phyloP scores from a whole-genome alignment of 2,329 filamentous ascomycete species.

The Xylariomycetidae sp. region DNA sequence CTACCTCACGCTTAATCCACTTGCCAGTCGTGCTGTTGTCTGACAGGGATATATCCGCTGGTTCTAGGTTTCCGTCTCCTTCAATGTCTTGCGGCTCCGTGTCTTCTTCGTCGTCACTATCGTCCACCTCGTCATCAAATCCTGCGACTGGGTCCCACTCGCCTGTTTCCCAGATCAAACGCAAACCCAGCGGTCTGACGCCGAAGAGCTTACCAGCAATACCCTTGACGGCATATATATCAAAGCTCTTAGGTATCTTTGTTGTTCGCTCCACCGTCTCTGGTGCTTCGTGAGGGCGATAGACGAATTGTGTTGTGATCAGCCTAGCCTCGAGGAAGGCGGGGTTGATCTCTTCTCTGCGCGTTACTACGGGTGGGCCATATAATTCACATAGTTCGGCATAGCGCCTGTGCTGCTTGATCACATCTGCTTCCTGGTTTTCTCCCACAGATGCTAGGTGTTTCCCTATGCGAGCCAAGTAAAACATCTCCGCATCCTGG shows the following conservation, averaged over 20 bases:
- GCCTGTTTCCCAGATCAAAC: slow-evolving; percentile 81
- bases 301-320: slow-evolving; percentile 56
- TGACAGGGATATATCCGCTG: slow-evolving; percentile 15
- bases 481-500: slow-evolving; percentile 87
- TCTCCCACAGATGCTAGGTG: slow-evolving; percentile 62
- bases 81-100: slow-evolving; percentile 31
- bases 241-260: slow-evolving; percentile 69
- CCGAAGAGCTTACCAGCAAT: slow-evolving; percentile 69
- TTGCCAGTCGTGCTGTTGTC: slow-evolving; percentile 40
- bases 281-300: slow-evolving; percentile 9
- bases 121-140: slow-evolving; percentile 54
- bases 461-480: slow-evolving; percentile 76
- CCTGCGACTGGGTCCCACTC: slow-evolving; percentile 78
- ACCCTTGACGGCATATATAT: slow-evolving; percentile 78
- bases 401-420: slow-evolving; percentile 67
- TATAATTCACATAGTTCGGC: slow-evolving; percentile 69
- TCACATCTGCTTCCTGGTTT: slow-evolving; percentile 47
- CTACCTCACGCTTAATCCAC: slow-evolving; percentile 74
- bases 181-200: slow-evolving; percentile 58
- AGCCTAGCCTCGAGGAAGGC: slow-evolving; percentile 79
- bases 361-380: slow-evolving; percentile 62
- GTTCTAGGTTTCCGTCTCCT: slow-evolving; percentile 6
- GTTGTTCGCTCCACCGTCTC: slow-evolving; percentile 25
- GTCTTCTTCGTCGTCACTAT: slow-evolving; percentile 49
- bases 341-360: slow-evolving; percentile 59